Percentiles rank a stretch among this genome's conserved stretches.
phyloP scores from a whole-genome alignment of 495 filamentous ascomycete genomes.

The Podospora pseudocomata region DNA sequence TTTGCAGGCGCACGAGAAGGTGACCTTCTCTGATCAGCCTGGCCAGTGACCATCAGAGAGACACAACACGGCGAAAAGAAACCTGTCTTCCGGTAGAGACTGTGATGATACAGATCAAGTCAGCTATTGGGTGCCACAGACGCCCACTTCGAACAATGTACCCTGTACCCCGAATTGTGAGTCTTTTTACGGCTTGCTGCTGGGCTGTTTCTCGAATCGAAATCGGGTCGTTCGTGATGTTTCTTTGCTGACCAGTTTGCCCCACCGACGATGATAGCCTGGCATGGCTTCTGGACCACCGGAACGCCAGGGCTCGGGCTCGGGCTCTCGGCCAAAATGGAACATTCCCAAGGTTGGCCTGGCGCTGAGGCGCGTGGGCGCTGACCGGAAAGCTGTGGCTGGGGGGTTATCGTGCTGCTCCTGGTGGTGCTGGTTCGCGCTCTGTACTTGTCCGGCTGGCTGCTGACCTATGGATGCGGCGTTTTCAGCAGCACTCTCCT shows the following conservation, averaged over 20 bases:
- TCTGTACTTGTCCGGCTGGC: not conserved
- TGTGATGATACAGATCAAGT: not conserved
- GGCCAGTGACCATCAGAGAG: not conserved
- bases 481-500: not conserved
- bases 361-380: not conserved
- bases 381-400: constrained; percentile 1
- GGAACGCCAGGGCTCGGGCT: constrained; percentile 10
- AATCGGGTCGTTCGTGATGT: not conserved
- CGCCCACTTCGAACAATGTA: not conserved
- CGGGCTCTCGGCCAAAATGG: constrained; percentile 11
- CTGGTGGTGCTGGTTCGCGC: not conserved
- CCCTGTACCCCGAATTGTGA: not conserved
- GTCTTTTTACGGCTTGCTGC: not conserved
- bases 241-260: not conserved
- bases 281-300: constrained; percentile 6
- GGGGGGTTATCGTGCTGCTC: not conserved
- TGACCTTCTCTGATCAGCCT: not conserved
- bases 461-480: not conserved
- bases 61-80: not conserved
- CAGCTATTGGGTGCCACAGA: not conserved
- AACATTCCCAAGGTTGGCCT: constrained; percentile 12
- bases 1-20: not conserved
- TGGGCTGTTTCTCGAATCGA: not conserved
- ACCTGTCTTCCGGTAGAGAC: too few relatives aligned
- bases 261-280: not conserved